Evolutionary conservation across 1,284 basidiomycete species (phyloP).

Genomic region (Cutaneotrichosporon sp.): DNA sequence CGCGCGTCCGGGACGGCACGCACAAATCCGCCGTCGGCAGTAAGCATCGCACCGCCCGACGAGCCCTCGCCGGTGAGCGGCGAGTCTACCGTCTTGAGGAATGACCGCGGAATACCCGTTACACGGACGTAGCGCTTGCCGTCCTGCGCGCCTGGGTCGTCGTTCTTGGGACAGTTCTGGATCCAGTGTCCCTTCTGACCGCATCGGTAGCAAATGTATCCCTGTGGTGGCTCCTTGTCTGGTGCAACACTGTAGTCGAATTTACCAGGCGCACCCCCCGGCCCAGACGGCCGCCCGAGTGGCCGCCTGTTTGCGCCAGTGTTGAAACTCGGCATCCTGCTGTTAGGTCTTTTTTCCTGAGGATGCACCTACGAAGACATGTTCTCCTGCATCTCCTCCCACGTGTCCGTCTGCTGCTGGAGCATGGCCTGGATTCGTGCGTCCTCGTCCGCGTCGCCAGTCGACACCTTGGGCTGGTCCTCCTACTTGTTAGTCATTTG

Average conservation of each 20-base stretch:
- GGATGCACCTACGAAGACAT: constrained; percentile 38
- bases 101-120: constrained; percentile 94
- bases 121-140: constrained; percentile 93
- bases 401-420: constrained; percentile 41
- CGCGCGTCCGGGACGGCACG: constrained; percentile 88
- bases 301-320: constrained; percentile 13
- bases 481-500: too few species aligned
- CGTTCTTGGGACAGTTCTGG: constrained; percentile 96
- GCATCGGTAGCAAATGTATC: constrained; percentile 99
- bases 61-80: constrained; percentile 63
- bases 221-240: constrained; percentile 58
- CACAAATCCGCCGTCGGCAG: constrained; percentile 91
- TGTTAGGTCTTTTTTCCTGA: background rate
- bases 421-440: constrained; percentile 45
- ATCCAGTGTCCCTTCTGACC: constrained; percentile 99
- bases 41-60: constrained; percentile 86
- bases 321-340: constrained; percentile 15
- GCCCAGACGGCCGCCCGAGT: constrained; percentile 31
- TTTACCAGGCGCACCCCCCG: constrained; percentile 42
- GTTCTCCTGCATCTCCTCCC: constrained; percentile 47
- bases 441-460: constrained; percentile 46
- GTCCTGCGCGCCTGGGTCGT: constrained; percentile 89
- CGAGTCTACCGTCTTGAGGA: constrained; percentile 92
- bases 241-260: constrained; percentile 51
- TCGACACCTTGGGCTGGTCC: constrained; percentile 26